These are phyloP conservation scores for Ceratocystis destructans DNA, from an alignment of 2,329 filamentous ascomycete species.

Conservation along the genomic window DNA sequence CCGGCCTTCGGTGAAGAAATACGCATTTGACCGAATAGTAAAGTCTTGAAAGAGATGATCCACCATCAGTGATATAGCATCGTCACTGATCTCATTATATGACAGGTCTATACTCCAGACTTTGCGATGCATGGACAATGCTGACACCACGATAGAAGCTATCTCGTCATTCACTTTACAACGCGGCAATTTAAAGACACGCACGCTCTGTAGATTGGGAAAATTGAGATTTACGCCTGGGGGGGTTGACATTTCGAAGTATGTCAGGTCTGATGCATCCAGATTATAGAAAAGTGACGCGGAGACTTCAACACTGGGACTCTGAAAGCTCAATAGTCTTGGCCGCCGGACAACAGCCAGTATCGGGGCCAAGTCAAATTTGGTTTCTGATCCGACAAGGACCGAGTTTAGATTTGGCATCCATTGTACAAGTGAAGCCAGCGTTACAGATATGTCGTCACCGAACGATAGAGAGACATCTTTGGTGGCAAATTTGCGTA, in stretches of 20 bases:
- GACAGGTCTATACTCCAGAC: slow-evolving; percentile 46
- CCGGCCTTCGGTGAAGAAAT: slow-evolving; percentile 35
- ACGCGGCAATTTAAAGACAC: slow-evolving; percentile 37
- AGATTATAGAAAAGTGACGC: slow-evolving; percentile 28
- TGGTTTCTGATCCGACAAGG: slow-evolving; percentile 3
- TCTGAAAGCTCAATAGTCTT: slow-evolving; percentile 4
- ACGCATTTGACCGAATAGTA: slow-evolving; percentile 19
- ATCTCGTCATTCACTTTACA: slow-evolving; percentile 34
- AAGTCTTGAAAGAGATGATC: slow-evolving; percentile 9
- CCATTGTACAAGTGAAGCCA: slow-evolving; percentile 9
- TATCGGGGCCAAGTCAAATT: slow-evolving; percentile 11
- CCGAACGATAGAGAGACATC: slow-evolving; percentile 9
- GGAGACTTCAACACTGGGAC: background rate
- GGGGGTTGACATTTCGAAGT: slow-evolving; percentile 32
- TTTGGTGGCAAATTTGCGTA: slow-evolving; percentile 7
- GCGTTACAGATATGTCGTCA: background rate
- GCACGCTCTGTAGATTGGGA: slow-evolving; percentile 33
- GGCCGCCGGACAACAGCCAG: slow-evolving; percentile 2
- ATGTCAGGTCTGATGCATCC: slow-evolving; percentile 30
- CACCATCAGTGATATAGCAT: slow-evolving; percentile 17
- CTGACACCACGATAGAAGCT: slow-evolving; percentile 26
- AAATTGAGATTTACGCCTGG: slow-evolving; percentile 36
- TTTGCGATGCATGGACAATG: slow-evolving; percentile 23
- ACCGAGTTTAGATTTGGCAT: slow-evolving; percentile 12
- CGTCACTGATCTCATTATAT: slow-evolving; percentile 39